phyloP scores from a whole-genome alignment of 441 rosid species.

The Adansonia rubrostipa region DNA sequence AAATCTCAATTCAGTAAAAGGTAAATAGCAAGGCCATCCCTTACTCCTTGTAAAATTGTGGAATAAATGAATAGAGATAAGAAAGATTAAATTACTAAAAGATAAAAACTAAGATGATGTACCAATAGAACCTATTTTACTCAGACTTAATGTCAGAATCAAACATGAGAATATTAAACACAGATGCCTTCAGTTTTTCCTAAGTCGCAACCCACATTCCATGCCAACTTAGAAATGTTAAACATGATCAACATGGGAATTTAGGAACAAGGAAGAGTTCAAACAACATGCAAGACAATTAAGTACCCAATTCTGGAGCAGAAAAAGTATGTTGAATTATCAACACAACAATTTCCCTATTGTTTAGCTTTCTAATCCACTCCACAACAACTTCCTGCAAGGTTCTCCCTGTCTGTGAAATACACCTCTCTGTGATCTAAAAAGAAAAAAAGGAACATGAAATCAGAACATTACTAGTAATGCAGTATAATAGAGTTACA shows the following conservation, averaged over 20 bases:
- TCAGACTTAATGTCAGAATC: not conserved
- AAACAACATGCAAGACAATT: not conserved
- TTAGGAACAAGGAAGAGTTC: not conserved
- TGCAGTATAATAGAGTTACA: not conserved
- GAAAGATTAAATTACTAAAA: not conserved
- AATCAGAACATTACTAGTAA: conserved; percentile 10
- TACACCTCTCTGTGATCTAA: conserved; percentile 82
- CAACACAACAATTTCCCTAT: conserved; percentile 73
- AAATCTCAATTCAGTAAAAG: not conserved
- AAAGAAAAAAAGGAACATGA: conserved; percentile 26
- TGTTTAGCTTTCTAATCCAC: conserved; percentile 64
- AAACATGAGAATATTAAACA: not conserved
- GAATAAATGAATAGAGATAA: not conserved
- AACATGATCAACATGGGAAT: not conserved
- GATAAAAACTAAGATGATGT: not conserved
- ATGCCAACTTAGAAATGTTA: not conserved
- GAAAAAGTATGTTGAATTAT: not conserved
- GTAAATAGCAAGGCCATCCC: not conserved
- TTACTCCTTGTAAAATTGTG: not conserved
- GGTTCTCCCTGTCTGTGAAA: conserved; percentile 61
- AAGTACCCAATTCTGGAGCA: not conserved
- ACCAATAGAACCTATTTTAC: not conserved
- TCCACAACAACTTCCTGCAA: conserved; percentile 72
- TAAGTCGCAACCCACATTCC: not conserved
- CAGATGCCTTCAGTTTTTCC: not conserved